Conservation (phyloP, 176 grass and related monocot genomes). For the Alopecurus myosuroides region DNA sequence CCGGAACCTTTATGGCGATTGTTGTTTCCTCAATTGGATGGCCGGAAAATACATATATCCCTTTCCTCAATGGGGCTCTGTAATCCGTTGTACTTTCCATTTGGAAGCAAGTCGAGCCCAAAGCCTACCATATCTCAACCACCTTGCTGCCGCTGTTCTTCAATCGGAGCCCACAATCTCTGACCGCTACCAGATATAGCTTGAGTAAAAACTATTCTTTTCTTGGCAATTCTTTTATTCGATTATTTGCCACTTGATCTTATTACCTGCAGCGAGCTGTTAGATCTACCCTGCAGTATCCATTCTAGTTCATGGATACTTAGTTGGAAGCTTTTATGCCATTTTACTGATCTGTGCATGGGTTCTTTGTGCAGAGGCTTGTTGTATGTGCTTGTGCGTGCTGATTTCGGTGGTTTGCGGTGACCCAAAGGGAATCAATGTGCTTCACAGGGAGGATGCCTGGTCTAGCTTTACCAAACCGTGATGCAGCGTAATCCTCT, state of each 20-base stretch:
- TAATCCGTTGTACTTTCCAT: background rate
- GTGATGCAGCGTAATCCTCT: constrained; percentile 40
- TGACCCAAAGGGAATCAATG: background rate
- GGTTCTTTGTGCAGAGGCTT: background rate
- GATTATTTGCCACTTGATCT: background rate
- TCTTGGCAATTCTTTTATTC: background rate
- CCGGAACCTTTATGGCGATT: background rate
- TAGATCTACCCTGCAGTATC: constrained; percentile 13
- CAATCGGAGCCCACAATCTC: background rate
- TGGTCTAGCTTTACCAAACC: constrained; percentile 45
- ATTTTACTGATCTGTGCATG: constrained; percentile 13
- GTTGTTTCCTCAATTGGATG: background rate
- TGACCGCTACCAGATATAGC: background rate
- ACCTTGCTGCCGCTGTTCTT: background rate
- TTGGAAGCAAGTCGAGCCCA: background rate
- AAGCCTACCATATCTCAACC: background rate
- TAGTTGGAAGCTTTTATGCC: background rate
- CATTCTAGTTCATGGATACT: constrained; percentile 7
- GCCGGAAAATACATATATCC: background rate
- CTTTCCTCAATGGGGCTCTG: background rate
- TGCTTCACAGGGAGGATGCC: constrained; percentile 50
- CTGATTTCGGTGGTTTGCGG: constrained; percentile 6
- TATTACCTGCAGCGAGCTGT: background rate
- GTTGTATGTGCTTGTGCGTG: background rate
- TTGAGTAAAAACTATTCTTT: constrained; percentile 5